These are phyloP conservation scores for Heritiera littoralis DNA, from an alignment of 345 rosid species.

Conservation along the genomic window DNA sequence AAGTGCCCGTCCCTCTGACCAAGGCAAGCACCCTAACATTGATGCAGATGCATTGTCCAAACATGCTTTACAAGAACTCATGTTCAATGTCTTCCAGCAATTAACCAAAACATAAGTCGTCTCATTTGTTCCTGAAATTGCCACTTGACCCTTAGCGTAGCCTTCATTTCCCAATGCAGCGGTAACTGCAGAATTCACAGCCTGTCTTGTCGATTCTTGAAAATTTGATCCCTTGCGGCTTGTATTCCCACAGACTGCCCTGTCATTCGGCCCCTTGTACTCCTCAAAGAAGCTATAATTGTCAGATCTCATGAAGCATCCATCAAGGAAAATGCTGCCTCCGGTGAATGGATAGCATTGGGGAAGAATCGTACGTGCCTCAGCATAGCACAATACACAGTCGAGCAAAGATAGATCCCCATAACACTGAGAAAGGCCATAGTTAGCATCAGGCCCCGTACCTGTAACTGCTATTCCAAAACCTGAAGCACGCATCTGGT, in stretches of 20 bases:
- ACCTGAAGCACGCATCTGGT: conserved; percentile 55
- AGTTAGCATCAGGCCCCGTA: conserved; percentile 66
- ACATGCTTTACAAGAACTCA: conserved; percentile 65
- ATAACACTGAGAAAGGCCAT: conserved; percentile 85
- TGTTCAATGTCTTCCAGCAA: conserved; percentile 79
- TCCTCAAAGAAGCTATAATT: conserved; percentile 81
- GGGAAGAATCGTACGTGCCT: conserved; percentile 83
- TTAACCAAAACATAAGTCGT: conserved; percentile 69
- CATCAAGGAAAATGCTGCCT: conserved; percentile 82
- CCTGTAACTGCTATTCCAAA: conserved; percentile 68
- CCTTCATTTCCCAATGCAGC: conserved; percentile 50
- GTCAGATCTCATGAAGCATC: conserved; percentile 92
- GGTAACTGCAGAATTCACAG: conserved; percentile 42
- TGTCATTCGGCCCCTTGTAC: conserved; percentile 59
- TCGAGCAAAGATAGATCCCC: conserved; percentile 81
- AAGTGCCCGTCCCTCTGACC: conserved; percentile 85
- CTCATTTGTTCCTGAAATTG: conserved; percentile 35
- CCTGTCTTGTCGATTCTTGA: conserved; percentile 48
- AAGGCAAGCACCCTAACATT: conserved; percentile 69
- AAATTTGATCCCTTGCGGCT: conserved; percentile 47
- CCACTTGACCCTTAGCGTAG: conserved; percentile 48
- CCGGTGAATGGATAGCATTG: conserved; percentile 83
- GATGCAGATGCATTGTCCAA: conserved; percentile 67
- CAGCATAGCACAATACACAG: conserved; percentile 88
- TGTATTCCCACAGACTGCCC: conserved; percentile 61